Evolutionary conservation across 805 yeast genomes (phyloP).

Genomic region (Cyberlindnera bimundalis): DNA sequence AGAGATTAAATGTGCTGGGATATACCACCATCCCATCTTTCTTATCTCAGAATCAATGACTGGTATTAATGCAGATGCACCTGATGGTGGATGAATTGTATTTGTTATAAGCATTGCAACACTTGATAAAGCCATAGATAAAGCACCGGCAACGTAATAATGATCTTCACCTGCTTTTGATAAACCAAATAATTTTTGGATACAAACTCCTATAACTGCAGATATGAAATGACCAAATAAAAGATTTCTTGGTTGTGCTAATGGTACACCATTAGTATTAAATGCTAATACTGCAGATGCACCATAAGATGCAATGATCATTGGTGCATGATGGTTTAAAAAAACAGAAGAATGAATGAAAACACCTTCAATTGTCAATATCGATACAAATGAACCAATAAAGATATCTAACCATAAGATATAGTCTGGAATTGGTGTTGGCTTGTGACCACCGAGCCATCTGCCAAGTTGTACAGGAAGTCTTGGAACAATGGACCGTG

Average conservation of each 20-base stretch:
- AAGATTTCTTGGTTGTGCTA: conserved; percentile 63
- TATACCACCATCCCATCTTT: conserved; percentile 61
- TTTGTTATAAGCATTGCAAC: conserved; percentile 50
- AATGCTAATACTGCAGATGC: conserved; percentile 61
- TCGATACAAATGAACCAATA: conserved; percentile 44
- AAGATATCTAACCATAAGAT: conserved; percentile 45
- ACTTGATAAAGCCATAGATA: conserved; percentile 52
- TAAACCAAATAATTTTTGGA: conserved; percentile 51
- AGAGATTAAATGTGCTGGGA: conserved; percentile 52
- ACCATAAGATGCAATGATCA: conserved; percentile 54
- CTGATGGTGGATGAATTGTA: conserved; percentile 70
- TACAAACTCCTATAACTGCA: conserved; percentile 50
- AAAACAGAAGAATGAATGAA: conserved; percentile 39
- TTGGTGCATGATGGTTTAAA: conserved; percentile 39
- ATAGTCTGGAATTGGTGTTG: conserved; percentile 31
- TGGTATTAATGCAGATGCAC: conserved; percentile 65
- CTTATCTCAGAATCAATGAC: conserved; percentile 43
- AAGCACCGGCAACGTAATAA: conserved; percentile 56
- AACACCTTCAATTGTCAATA: conserved; percentile 43
- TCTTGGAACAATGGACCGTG: conserved; percentile 25
- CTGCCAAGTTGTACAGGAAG: conserved; percentile 36
- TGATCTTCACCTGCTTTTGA: conserved; percentile 40
- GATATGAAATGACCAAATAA: conserved; percentile 53
- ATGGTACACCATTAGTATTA: conserved; percentile 52
- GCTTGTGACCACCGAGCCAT: conserved; percentile 38